A percentile compares a stretch with the other conserved stretches of the same genome.
Evolutionary conservation across 2,329 filamentous ascomycete species (phyloP).

Genomic region (Chlorencoelia australis): DNA sequence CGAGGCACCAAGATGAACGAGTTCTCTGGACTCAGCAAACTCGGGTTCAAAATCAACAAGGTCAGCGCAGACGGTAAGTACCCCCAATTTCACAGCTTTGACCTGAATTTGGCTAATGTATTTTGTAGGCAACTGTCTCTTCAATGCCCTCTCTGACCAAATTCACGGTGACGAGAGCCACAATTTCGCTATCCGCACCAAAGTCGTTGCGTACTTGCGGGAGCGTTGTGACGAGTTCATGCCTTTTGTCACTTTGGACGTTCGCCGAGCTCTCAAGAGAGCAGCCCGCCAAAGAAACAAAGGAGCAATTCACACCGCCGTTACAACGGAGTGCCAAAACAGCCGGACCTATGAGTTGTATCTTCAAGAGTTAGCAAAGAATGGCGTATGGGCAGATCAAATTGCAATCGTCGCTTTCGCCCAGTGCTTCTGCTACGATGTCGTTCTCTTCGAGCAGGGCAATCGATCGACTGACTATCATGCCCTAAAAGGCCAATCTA

Average conservation of each 20-base stretch:
- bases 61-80: slow-evolving; percentile 54
- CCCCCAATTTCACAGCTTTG: slow-evolving; percentile 11
- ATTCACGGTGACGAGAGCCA: slow-evolving; percentile 49
- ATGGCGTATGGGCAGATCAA: slow-evolving; percentile 55
- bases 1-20: slow-evolving; percentile 31
- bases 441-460: slow-evolving; percentile 46
- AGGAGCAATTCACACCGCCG: slow-evolving; percentile 26
- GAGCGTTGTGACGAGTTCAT: slow-evolving; percentile 52
- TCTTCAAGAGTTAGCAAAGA: slow-evolving; percentile 47
- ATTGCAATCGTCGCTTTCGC: slow-evolving; percentile 59
- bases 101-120: slow-evolving; percentile 12
- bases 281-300: slow-evolving; percentile 24
- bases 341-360: slow-evolving; percentile 43
- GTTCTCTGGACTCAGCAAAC: slow-evolving; percentile 44
- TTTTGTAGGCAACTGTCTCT: slow-evolving; percentile 54
- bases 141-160: slow-evolving; percentile 58
- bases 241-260: no score
- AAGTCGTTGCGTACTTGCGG: slow-evolving; percentile 52
- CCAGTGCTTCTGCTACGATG: slow-evolving; percentile 48
- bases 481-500: not conserved
- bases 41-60: slow-evolving; percentile 47
- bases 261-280: slow-evolving; percentile 41
- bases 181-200: slow-evolving; percentile 46
- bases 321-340: slow-evolving; percentile 43
- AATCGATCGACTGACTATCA: slow-evolving; percentile 8